A percentile compares a stretch with the other conserved stretches of the same genome.
Evolutionary conservation across 225 moss, liverwort and hornwort species (phyloP).

Genomic region (Polytrichum formosum): DNA sequence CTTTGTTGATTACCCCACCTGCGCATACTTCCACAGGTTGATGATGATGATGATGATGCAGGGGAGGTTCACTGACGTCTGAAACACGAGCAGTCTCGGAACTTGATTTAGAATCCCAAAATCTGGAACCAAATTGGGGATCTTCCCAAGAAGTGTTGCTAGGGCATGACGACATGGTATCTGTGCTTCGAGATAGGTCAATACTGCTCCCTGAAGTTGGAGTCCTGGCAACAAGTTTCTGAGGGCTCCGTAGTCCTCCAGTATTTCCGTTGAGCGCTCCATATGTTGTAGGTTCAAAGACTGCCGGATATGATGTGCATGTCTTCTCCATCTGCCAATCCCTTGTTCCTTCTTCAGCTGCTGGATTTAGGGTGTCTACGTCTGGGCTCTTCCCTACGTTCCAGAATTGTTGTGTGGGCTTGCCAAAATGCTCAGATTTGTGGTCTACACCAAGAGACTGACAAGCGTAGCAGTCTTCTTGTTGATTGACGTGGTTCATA

Average conservation of each 20-base stretch:
- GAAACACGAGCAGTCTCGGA: constrained; percentile 15
- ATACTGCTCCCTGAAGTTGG: constrained; percentile 23
- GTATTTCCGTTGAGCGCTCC: constrained; percentile 1
- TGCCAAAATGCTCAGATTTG: background rate
- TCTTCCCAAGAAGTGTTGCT: constrained; percentile 38
- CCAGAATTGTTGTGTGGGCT: constrained; percentile 9
- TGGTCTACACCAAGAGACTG: background rate
- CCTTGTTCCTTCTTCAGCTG: constrained; percentile 1
- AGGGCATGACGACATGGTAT: constrained; percentile 22
- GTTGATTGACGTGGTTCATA: constrained; percentile 2
- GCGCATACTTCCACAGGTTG: background rate
- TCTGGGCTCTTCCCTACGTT: constrained; percentile 7
- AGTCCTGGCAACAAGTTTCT: constrained; percentile 11
- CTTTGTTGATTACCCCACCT: background rate
- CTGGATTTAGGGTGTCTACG: background rate
- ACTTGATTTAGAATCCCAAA: constrained; percentile 23
- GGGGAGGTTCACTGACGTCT: constrained; percentile 13
- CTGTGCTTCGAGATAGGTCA: constrained; percentile 31
- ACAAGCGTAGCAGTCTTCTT: background rate
- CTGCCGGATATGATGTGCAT: background rate
- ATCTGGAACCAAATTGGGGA: constrained; percentile 21
- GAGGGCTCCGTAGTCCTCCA: constrained; percentile 11
- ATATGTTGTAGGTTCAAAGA: constrained; percentile 1
- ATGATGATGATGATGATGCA: too few species aligned
- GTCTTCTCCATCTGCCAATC: constrained; percentile 2